Base-by-base conservation (phyloP, 129 eudicot species). In the Flaveria ramosissima region DNA sequence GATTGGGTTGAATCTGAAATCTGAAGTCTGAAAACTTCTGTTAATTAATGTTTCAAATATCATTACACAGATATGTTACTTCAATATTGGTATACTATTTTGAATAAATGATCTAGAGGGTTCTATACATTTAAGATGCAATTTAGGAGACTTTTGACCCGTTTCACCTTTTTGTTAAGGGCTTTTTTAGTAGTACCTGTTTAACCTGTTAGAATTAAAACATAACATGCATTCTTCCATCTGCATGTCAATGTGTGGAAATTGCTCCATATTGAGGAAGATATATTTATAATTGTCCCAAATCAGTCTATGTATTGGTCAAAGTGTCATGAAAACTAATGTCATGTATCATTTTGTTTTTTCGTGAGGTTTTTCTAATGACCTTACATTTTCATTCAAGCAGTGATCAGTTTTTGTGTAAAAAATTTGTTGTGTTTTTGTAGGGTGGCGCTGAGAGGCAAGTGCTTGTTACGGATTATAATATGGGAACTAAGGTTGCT, bases 401-500 rank as follows among this genome's bases (percentile, higher is more conserved):
- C 21, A n/a, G 20, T 20, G n/a, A 47, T 47, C 26, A 17, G n/a
- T 62, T 61, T 70, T 69, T 55, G n/a, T 57, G 43, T 13, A 48
- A 46, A 45, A 78, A 2, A n/a, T 21, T 9, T 61, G 53, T 9
- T 24, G 30, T 68, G 15, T 78, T 74, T 59, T 55, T 81, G 73
- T 78, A 94, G 98, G 97, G 88, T 26, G 56, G 77, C 78, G 96
- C 89, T 74, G 98, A 94, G 88, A 83, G 96, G 76, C 96, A 84
- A 84, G 98, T 94, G 73, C 98, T 94, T 66, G 98, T 94, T 64
- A 86, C 64, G 77, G 88, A 94, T 82, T 94, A 91, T 80, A 88
- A 80, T n/a, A 82, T 72, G 76, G 98, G 97, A 71, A 91, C 77
- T 68, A 39, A 80, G 24, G 88, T 94, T 84, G 92, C 96, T 71